phyloP scores from a whole-genome alignment of 345 rosid species.

The Euphorbia lathyris region DNA sequence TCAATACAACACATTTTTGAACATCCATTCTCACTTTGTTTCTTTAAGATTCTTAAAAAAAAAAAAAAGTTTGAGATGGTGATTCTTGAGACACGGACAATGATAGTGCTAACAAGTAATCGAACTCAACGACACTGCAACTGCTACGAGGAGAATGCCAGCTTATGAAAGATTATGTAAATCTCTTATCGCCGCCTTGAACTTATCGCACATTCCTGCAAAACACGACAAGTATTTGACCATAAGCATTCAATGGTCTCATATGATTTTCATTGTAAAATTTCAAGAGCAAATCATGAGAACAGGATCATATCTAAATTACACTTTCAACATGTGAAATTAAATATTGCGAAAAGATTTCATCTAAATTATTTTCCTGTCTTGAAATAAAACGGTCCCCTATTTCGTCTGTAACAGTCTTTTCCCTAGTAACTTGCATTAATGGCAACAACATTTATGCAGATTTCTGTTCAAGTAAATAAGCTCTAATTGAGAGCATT shows the following conservation, averaged over 20 bases:
- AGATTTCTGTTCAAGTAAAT: neutral
- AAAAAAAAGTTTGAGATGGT: neutral
- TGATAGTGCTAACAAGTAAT: neutral
- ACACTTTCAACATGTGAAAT: neutral
- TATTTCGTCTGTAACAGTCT: neutral
- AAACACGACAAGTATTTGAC: neutral
- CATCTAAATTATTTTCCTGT: neutral
- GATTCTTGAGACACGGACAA: neutral
- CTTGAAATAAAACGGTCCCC: neutral
- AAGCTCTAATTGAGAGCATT: too few relatives aligned
- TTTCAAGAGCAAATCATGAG: neutral
- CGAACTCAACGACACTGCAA: too few relatives aligned
- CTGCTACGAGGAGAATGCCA: too few relatives aligned
- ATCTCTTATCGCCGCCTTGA: neutral
- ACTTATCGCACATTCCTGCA: conserved; percentile 7
- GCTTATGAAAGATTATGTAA: too few relatives aligned
- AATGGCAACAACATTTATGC: neutral
- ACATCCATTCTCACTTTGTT: neutral
- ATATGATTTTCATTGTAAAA: too few relatives aligned
- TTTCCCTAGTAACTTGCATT: neutral
- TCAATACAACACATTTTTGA: neutral
- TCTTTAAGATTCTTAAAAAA: neutral
- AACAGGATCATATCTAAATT: neutral
- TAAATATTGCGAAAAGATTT: neutral
- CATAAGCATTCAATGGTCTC: neutral